Evolutionary conservation across 2,329 filamentous ascomycete genomes (phyloP).

Genomic region (Colletotrichum sp.): DNA sequence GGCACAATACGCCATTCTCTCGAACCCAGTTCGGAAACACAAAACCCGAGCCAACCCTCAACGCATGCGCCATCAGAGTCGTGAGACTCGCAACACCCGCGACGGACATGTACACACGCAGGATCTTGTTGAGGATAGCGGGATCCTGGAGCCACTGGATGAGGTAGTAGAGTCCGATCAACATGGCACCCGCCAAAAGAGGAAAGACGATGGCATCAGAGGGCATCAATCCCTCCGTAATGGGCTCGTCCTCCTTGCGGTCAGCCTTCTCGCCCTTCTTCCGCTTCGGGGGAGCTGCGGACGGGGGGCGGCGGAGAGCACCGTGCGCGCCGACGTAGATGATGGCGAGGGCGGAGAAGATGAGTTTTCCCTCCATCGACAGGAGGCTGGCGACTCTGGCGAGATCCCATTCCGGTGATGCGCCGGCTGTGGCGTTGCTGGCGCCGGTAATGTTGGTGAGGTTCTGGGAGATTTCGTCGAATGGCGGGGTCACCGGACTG

Average conservation of each 20-base stretch:
- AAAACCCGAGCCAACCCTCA: slow-evolving; percentile 69
- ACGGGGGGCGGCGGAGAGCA: slow-evolving; percentile 82
- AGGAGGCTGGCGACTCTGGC: slow-evolving; percentile 32
- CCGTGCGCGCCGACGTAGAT: slow-evolving; percentile 87
- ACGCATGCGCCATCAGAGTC: slow-evolving; percentile 73
- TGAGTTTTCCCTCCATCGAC: slow-evolving; percentile 48
- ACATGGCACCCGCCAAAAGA: slow-evolving; percentile 72
- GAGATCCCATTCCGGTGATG: slow-evolving; percentile 39
- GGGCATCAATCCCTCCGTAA: slow-evolving; percentile 68
- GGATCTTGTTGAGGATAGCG: slow-evolving; percentile 78
- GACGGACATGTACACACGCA: slow-evolving; percentile 83
- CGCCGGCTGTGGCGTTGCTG: slow-evolving; percentile 32
- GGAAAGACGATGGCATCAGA: slow-evolving; percentile 88
- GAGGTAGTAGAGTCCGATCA: slow-evolving; percentile 82
- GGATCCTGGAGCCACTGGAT: slow-evolving; percentile 90
- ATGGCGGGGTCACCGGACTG: not conserved
- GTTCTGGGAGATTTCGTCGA: slow-evolving; percentile 35
- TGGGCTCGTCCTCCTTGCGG: slow-evolving; percentile 31
- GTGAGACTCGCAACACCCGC: slow-evolving; percentile 80
- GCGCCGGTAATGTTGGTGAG: slow-evolving; percentile 20
- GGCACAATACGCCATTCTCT: slow-evolving; percentile 46
- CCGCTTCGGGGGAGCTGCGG: slow-evolving; percentile 65
- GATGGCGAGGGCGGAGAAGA: slow-evolving; percentile 75
- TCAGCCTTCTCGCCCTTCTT: slow-evolving; percentile 49
- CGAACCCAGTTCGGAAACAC: slow-evolving; percentile 77